A percentile compares a stretch with the other conserved stretches of the same genome.
Conservation (phyloP, 2,329 filamentous ascomycete genomes). For the Xylaria sp. region DNA sequence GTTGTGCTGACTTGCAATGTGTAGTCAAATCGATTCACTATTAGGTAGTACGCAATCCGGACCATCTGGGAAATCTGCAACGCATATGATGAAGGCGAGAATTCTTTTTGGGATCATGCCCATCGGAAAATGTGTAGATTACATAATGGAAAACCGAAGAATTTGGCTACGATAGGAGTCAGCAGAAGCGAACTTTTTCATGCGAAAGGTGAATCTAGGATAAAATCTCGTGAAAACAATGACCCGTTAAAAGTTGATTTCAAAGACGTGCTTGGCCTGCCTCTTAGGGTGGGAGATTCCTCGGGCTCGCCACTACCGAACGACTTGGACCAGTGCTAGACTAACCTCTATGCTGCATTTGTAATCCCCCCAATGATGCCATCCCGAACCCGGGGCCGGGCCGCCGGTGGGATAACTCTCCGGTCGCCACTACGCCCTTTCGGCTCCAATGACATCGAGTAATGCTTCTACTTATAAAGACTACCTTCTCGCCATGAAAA, state of each 20-base stretch:
- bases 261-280: not conserved
- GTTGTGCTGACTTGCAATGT: conserved; percentile 6
- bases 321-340: conserved; percentile 1
- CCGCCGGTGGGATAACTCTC: no score
- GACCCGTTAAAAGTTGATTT: not conserved
- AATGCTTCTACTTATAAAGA: conserved; percentile 13
- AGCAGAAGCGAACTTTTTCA: not conserved
- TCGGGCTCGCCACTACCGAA: conserved; percentile 5
- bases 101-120: not conserved
- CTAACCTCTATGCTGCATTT: conserved; percentile 11
- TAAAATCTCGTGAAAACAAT: conserved; percentile 7
- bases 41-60: not conserved
- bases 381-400: conserved; percentile 3
- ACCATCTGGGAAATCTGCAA: not conserved
- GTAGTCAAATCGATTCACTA: conserved; percentile 19
- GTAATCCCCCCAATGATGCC: conserved; percentile 23
- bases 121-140: not conserved
- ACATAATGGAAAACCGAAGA: not conserved
- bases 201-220: conserved; percentile 5
- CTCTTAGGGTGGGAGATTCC: not conserved
- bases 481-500: not conserved
- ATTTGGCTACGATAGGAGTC: not conserved
- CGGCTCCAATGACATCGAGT: not conserved
- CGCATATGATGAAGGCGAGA: not conserved
- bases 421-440: conserved; percentile 5